phyloP scores from a whole-genome alignment of 768 basidiomycete genomes.

The Pleurotus salmoneostramineus region DNA sequence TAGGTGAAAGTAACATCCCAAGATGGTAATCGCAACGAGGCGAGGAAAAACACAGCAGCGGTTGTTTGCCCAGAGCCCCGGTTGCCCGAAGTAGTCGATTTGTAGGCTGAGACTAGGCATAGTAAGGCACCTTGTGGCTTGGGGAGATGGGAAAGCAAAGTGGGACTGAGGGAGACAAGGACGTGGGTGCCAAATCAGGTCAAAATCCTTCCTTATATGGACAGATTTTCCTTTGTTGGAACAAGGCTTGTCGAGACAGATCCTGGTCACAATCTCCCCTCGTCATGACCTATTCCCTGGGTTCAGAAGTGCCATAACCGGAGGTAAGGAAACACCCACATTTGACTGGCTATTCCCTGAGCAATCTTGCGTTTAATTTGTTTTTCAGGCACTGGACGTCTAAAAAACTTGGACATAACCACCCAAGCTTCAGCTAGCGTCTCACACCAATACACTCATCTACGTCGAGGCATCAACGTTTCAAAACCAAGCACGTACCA shows the following conservation, averaged over 20 bases:
- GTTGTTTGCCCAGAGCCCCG: background rate
- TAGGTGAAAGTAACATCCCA: constrained; percentile 8
- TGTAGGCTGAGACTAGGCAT: background rate
- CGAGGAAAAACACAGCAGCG: background rate
- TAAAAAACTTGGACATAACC: too few species aligned
- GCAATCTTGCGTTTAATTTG: background rate
- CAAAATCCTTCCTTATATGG: constrained; percentile 4
- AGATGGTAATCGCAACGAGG: constrained; percentile 1
- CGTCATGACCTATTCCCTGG: background rate
- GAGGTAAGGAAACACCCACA: background rate
- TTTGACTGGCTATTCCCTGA: background rate
- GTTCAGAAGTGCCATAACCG: background rate
- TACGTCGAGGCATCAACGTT: too few species aligned
- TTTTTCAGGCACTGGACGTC: background rate
- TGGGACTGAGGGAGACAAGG: background rate
- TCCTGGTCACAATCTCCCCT: background rate
- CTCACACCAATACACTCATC: too few species aligned
- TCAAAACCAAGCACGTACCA: too few species aligned
- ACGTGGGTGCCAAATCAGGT: background rate
- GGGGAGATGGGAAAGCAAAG: background rate
- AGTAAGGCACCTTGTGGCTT: background rate
- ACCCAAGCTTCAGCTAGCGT: too few species aligned
- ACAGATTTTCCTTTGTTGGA: constrained; percentile 5
- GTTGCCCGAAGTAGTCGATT: background rate
- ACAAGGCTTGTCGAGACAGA: background rate